A percentile compares a stretch with the other conserved stretches of the same genome.
Evolutionary conservation across 768 basidiomycete genomes (phyloP).

Genomic region (Amanita jacksonii): DNA sequence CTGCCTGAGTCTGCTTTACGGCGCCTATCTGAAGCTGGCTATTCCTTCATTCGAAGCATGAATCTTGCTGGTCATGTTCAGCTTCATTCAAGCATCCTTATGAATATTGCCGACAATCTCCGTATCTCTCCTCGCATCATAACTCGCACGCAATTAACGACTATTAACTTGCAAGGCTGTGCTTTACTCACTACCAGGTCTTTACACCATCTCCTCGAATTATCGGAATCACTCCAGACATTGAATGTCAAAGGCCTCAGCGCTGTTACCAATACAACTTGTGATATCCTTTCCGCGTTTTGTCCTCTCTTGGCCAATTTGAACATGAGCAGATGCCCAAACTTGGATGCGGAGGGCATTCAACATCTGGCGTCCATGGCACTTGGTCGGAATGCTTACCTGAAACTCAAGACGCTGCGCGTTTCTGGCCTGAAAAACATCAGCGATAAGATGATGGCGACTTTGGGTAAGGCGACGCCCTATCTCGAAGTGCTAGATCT

Average conservation of each 20-base stretch:
- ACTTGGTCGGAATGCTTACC: constrained; percentile 33
- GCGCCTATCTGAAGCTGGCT: constrained; percentile 44
- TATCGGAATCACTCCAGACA: constrained; percentile 47
- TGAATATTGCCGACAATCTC: constrained; percentile 44
- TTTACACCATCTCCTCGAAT: constrained; percentile 59
- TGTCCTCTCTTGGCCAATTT: constrained; percentile 49
- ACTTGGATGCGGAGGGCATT: constrained; percentile 59
- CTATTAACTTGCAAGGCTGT: constrained; percentile 68
- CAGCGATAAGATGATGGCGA: constrained; percentile 50
- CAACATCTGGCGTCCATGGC: constrained; percentile 35
- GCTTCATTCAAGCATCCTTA: constrained; percentile 39
- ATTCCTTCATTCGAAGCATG: constrained; percentile 53
- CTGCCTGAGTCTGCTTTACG: constrained; percentile 41
- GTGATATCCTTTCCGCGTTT: constrained; percentile 51
- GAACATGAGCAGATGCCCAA: constrained; percentile 63
- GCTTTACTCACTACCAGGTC: constrained; percentile 51
- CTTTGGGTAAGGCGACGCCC: constrained; percentile 59
- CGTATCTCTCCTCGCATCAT: constrained; percentile 31
- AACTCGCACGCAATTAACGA: constrained; percentile 58
- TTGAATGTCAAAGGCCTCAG: constrained; percentile 60
- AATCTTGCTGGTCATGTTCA: constrained; percentile 54
- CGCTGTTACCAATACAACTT: constrained; percentile 66
- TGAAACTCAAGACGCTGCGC: constrained; percentile 53
- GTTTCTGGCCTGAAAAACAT: constrained; percentile 59
- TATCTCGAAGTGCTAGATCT: constrained; percentile 73